Evolutionary conservation across 1,284 basidiomycete genomes (phyloP).

Genomic region (Schizophyllum amplum): DNA sequence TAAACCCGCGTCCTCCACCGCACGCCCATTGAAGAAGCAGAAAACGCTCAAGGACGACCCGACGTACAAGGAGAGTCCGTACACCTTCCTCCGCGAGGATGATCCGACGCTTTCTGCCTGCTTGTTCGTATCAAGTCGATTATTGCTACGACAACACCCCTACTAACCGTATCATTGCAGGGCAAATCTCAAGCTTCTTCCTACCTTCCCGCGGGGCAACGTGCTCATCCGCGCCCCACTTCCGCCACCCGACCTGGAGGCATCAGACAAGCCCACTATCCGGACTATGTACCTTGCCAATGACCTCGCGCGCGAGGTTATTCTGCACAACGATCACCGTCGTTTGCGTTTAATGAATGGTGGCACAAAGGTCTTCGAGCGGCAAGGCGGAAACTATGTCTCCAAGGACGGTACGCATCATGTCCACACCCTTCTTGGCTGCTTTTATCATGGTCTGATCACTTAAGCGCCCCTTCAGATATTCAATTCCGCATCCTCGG

Average conservation of each 20-base stretch:
- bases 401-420: slow-evolving; percentile 11
- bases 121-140: slow-evolving; percentile 41
- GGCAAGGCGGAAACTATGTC: slow-evolving; percentile 54
- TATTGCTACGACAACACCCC: slow-evolving; percentile 1
- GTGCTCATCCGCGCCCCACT: slow-evolving; percentile 81
- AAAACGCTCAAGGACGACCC: slow-evolving; percentile 14
- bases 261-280: slow-evolving; percentile 41
- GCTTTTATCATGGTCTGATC: not conserved
- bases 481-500: slow-evolving; percentile 73
- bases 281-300: slow-evolving; percentile 90
- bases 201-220: slow-evolving; percentile 71
- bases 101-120: slow-evolving; percentile 66
- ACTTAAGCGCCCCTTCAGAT: slow-evolving; percentile 19
- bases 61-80: slow-evolving; percentile 86
- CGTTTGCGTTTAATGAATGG: slow-evolving; percentile 84
- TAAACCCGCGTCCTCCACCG: slow-evolving; percentile 1
- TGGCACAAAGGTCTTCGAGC: slow-evolving; percentile 80
- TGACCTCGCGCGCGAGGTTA: slow-evolving; percentile 72
- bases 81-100: slow-evolving; percentile 67
- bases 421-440: not conserved
- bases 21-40: slow-evolving; percentile 9
- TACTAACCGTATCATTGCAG: slow-evolving; percentile 28
- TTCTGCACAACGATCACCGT: slow-evolving; percentile 79
- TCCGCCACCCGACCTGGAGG: not conserved
- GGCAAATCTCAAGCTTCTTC: slow-evolving; percentile 64